A percentile compares a stretch with the other conserved stretches of the same genome.
Evolutionary conservation across 352 stramenopile species (phyloP).

Genomic region (Salisapilia sapeloensis): DNA sequence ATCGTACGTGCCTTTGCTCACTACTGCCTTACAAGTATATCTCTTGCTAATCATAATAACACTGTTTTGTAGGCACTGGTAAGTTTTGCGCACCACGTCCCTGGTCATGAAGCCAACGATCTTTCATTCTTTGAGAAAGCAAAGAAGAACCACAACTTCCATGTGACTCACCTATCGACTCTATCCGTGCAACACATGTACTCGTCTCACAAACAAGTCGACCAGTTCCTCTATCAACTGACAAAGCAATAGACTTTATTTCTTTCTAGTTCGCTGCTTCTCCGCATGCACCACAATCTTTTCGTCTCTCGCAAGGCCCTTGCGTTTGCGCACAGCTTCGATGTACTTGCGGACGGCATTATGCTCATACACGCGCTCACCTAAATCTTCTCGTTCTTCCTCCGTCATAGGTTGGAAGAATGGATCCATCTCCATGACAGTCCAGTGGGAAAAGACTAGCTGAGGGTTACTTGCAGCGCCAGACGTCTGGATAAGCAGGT

Average conservation of each 20-base stretch:
- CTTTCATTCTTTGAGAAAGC: constrained; percentile 33
- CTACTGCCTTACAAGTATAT: background rate
- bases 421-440: constrained; percentile 86
- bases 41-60: background rate
- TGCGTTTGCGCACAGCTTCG: constrained; percentile 86
- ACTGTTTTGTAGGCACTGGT: constrained; percentile 11
- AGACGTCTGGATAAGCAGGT: constrained; percentile 89
- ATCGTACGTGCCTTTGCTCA: constrained; percentile 6
- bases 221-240: constrained; percentile 26
- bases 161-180: constrained; percentile 18
- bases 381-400: constrained; percentile 92
- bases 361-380: constrained; percentile 82
- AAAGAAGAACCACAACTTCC: constrained; percentile 13
- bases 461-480: constrained; percentile 92
- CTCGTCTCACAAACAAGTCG: constrained; percentile 16
- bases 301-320: constrained; percentile 87
- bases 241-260: constrained; percentile 6
- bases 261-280: constrained; percentile 93
- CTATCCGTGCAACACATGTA: constrained; percentile 20
- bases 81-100: constrained; percentile 32
- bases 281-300: constrained; percentile 93
- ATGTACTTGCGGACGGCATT: constrained; percentile 92
- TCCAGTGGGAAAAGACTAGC: constrained; percentile 92
- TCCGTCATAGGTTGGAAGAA: constrained; percentile 94
- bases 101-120: constrained; percentile 23